phyloP scores from a whole-genome alignment of 768 basidiomycete genomes.

The Naematelia aurantialba region DNA sequence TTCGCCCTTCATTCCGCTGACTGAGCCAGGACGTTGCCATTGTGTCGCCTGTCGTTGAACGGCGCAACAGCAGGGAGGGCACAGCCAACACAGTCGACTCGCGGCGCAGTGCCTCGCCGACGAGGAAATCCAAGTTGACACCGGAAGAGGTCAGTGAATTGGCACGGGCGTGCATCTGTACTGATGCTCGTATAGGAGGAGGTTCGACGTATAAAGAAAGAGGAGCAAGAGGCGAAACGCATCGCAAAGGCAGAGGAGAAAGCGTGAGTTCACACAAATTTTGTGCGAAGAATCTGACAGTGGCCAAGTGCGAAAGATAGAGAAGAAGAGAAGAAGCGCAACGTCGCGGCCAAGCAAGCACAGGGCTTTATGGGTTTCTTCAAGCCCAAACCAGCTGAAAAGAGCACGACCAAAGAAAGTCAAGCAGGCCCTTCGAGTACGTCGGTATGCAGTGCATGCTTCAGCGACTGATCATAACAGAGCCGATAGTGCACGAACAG shows the following conservation, averaged over 20 bases:
- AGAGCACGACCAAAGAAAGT: slow-evolving; percentile 16
- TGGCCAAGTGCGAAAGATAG: slow-evolving; percentile 27
- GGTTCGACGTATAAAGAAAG: slow-evolving; percentile 27
- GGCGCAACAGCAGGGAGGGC: slow-evolving; percentile 30
- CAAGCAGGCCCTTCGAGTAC: slow-evolving; percentile 34
- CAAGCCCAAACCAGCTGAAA: slow-evolving; percentile 21
- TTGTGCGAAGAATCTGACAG: not conserved
- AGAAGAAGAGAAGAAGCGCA: slow-evolving; percentile 30
- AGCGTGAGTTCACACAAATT: slow-evolving; percentile 25
- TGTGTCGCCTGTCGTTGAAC: slow-evolving; percentile 12
- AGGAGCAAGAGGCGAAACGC: slow-evolving; percentile 40
- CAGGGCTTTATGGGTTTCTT: slow-evolving; percentile 31
- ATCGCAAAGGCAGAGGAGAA: slow-evolving; percentile 31
- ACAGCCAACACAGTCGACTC: slow-evolving; percentile 37
- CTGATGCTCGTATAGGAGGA: slow-evolving; percentile 32
- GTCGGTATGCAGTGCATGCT: not conserved
- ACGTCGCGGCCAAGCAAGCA: slow-evolving; percentile 27
- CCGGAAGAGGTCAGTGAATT: slow-evolving; percentile 44
- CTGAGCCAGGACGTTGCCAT: not conserved
- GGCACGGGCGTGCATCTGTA: not conserved
- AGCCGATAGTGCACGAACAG: not conserved
- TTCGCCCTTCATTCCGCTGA: not conserved
- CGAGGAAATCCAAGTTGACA: slow-evolving; percentile 32
- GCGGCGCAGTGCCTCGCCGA: slow-evolving; percentile 33
- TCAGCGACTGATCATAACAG: slow-evolving; percentile 4